These are phyloP conservation scores for Heliamphora pulchella DNA, from an alignment of 179 eudicot species.

Conservation along the genomic window DNA sequence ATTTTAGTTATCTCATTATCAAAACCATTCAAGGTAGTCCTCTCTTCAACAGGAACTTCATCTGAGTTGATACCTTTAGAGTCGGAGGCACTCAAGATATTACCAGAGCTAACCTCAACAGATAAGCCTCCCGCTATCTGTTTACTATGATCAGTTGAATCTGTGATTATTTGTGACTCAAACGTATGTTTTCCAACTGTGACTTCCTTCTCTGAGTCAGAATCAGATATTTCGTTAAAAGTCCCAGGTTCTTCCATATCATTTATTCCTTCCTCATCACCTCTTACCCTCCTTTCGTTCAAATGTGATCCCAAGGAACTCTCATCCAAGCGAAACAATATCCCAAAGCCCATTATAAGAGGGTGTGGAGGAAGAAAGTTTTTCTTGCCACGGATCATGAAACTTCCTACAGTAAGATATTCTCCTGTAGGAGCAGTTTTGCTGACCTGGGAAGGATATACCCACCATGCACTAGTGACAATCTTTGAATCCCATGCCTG, in stretches of 20 bases:
- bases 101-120: slow-evolving; percentile 13
- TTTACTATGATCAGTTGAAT: slow-evolving; percentile 18
- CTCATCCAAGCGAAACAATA: slow-evolving; percentile 91
- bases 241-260: slow-evolving; percentile 39
- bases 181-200: slow-evolving; percentile 24
- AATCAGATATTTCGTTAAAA: slow-evolving; percentile 42
- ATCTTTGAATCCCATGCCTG: slow-evolving; percentile 99
- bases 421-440: slow-evolving; percentile 99
- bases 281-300: slow-evolving; percentile 94
- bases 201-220: slow-evolving; percentile 61
- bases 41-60: slow-evolving; percentile 29
- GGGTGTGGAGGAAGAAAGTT: slow-evolving; percentile 97
- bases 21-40: slow-evolving; percentile 12
- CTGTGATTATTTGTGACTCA: slow-evolving; percentile 18
- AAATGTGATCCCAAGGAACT: slow-evolving; percentile 91
- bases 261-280: slow-evolving; percentile 77
- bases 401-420: slow-evolving; percentile 95
- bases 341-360: slow-evolving; percentile 89
- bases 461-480: slow-evolving; percentile 99
- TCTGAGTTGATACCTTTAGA: slow-evolving; percentile 24
- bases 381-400: slow-evolving; percentile 99
- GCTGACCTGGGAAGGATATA: slow-evolving; percentile 95
- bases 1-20: slow-evolving; percentile 25
- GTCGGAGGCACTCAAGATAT: slow-evolving; percentile 20
- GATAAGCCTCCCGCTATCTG: slow-evolving; percentile 16